Evolutionary conservation across 1,139 yeast genomes (phyloP), one percentile per base, ranked within the genome.

Genomic region (Geotrichum australiense): DNA sequence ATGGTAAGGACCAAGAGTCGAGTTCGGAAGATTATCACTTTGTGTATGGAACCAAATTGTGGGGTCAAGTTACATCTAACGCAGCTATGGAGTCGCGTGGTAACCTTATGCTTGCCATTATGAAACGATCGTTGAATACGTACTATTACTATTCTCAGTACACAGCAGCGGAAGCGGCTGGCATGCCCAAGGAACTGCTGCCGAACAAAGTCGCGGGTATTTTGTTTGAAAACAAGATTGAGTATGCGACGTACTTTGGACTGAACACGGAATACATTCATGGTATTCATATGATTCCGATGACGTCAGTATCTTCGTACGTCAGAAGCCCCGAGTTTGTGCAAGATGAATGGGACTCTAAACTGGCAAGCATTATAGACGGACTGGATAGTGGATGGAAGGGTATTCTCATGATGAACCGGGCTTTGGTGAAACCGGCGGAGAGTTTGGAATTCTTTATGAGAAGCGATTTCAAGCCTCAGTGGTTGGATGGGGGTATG

Each of bases 221-320:
- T 50, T 52, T 63, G 12, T 82, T 77, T 59, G 96, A 89, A 61
- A 89, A 89, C 64, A 89, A 91, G 65, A 65, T 85, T 47, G 95
- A 85, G 53, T 94, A 85, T 64, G 86, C 96, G 2, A 91, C 96
- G 1, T 87, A 79, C 64, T 87, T 87, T 56, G 96, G 96, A 3
- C 70, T 71, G 53, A 70, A 76, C 42, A 57, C 69, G 31, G 91
- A 89, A 61, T 91, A 82, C 61, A 87, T 89, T 42, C 97, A 89
- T 56, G 96, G 96, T 58, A 89, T 91, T 49, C 97, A 91, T 59
- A 91, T 93, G 80, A 70, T 91, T 47, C 95, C 98, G 16, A 68
- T 85, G 37, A 86, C 95, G 0, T 89, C 96, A 0, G 77, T 84
- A 11, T 80, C 96, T 14, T 78, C 93, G 0, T 78, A 73, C 49